Evolutionary conservation across 257 asterid species (phyloP).

Genomic region (Ocimum tenuiflorum): DNA sequence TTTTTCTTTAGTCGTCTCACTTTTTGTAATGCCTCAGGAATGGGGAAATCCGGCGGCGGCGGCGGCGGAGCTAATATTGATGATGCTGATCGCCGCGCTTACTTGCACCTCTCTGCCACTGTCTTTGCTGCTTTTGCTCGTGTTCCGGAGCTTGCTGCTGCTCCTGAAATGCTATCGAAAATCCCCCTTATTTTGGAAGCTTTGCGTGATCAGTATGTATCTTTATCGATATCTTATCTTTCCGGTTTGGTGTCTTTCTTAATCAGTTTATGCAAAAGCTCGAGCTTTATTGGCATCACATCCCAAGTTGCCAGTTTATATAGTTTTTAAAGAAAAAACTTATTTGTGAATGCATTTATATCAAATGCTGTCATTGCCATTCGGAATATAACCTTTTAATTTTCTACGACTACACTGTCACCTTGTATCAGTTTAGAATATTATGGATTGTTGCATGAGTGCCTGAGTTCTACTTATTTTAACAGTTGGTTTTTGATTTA

Average conservation of each 20-base stretch:
- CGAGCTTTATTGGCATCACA: not conserved
- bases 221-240: not conserved
- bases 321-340: not conserved
- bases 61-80: slow-evolving; percentile 23
- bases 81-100: slow-evolving; percentile 42
- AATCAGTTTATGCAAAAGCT: not conserved
- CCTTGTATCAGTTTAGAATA: not conserved
- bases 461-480: not conserved
- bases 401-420: not conserved
- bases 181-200: slow-evolving; percentile 54
- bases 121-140: slow-evolving; percentile 67
- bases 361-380: not conserved
- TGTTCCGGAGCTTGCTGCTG: slow-evolving; percentile 64
- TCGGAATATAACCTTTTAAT: not conserved
- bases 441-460: not conserved
- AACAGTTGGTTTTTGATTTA: no score
- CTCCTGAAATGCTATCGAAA: slow-evolving; percentile 47
- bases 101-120: slow-evolving; percentile 62
- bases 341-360: not conserved
- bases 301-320: not conserved
- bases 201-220: slow-evolving; percentile 43
- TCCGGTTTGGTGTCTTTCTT: not conserved
- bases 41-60: slow-evolving; percentile 35
- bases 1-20: not conserved
- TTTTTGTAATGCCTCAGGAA: slow-evolving; percentile 29